phyloP scores from a whole-genome alignment of 129 eudicot species.

The Flaveria bidentis region DNA sequence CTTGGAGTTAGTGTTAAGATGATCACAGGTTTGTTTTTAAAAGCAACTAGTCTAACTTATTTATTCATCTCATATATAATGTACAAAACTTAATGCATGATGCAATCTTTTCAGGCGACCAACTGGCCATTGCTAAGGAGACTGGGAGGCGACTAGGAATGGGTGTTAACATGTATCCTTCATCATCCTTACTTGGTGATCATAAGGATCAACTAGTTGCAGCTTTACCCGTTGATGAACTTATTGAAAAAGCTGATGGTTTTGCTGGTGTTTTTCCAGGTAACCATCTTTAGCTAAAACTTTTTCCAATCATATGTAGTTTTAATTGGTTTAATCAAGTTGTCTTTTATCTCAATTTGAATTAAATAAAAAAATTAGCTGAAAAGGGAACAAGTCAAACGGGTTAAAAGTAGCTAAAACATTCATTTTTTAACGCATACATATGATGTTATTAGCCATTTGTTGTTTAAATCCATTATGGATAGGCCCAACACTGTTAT shows the following conservation, averaged over 20 bases:
- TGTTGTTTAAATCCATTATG: not conserved
- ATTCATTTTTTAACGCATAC: not conserved
- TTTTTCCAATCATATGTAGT: not conserved
- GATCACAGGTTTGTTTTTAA: constrained; percentile 41
- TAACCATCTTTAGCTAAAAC: constrained; percentile 12
- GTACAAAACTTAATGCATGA: not conserved
- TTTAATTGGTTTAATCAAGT: not conserved
- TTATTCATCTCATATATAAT: not conserved
- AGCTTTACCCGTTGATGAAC: constrained; percentile 49
- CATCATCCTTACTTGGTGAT: constrained; percentile 48
- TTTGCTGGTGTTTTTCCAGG: constrained; percentile 58
- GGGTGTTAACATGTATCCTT: constrained; percentile 56
- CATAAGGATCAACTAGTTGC: constrained; percentile 40
- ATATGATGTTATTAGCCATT: not conserved
- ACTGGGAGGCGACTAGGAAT: constrained; percentile 56
- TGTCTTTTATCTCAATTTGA: not conserved
- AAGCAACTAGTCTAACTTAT: not conserved
- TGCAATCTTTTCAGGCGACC: constrained; percentile 39
- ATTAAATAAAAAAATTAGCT: not conserved
- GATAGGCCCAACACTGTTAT: not conserved
- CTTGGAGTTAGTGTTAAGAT: constrained; percentile 61
- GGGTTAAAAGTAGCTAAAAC: not conserved
- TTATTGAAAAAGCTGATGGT: constrained; percentile 48
- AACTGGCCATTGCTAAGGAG: constrained; percentile 57
- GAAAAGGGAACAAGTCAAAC: not conserved